These are phyloP conservation scores for Chlamydomonas sphaeroides DNA, from an alignment of 139 green algal species.

Conservation along the genomic window DNA sequence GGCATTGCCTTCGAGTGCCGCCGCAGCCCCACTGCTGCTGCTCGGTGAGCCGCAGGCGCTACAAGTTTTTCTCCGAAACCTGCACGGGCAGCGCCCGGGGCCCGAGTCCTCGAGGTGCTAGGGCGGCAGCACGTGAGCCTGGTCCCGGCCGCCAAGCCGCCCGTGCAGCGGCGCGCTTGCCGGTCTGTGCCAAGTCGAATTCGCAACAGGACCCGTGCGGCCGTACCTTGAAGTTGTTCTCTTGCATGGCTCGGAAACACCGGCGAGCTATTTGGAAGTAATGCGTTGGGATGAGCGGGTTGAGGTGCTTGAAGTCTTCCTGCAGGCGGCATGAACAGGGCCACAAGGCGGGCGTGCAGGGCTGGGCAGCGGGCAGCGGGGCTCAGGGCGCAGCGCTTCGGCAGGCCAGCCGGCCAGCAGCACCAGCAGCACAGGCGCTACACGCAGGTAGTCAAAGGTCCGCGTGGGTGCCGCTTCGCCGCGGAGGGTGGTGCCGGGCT, in stretches of 20 bases:
- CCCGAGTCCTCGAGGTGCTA: not conserved
- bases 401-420: too few species aligned
- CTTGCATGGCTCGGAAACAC: constrained; percentile 29
- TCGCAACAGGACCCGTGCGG: not conserved
- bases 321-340: not conserved
- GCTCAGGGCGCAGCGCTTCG: too few species aligned
- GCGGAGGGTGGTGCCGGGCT: too few species aligned
- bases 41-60: too few species aligned
- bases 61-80: constrained; percentile 23
- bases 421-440: too few species aligned
- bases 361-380: not conserved
- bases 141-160: too few species aligned
- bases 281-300: constrained; percentile 21
- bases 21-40: too few species aligned
- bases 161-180: not conserved
- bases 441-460: too few species aligned
- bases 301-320: constrained; percentile 30
- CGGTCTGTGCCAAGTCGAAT: too few species aligned
- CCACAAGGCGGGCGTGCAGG: not conserved
- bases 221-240: constrained; percentile 38
- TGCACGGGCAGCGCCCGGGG: not conserved
- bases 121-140: not conserved
- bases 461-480: too few species aligned
- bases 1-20: too few species aligned
- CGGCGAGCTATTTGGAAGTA: constrained; percentile 13